phyloP scores from a whole-genome alignment of 495 filamentous ascomycete genomes.

The Aspergillus biplanus region DNA sequence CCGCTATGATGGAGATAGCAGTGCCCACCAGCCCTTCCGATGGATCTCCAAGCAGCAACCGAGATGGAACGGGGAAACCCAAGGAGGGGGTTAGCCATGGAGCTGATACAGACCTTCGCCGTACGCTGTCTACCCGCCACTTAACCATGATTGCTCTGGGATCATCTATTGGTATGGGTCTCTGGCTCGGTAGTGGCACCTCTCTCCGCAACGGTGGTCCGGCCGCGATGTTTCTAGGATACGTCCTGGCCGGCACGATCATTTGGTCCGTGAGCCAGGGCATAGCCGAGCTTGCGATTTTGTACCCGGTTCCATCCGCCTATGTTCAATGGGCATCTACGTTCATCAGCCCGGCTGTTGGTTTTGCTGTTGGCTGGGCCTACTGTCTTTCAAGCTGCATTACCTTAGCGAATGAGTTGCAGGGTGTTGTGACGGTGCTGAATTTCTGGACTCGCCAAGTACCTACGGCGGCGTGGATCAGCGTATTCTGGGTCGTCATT shows the following conservation, averaged over 20 bases:
- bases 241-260: conserved; percentile 39
- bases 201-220: conserved; percentile 32
- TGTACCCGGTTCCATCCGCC: conserved; percentile 60
- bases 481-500: conserved; percentile 48
- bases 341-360: conserved; percentile 52
- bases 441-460: conserved; percentile 56
- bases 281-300: conserved; percentile 49
- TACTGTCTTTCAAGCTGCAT: conserved; percentile 51
- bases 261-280: conserved; percentile 43
- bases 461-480: conserved; percentile 51
- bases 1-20: conserved; percentile 7
- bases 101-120: conserved; percentile 33
- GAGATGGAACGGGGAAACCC: conserved; percentile 15
- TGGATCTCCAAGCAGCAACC: conserved; percentile 13
- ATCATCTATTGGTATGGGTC: conserved; percentile 36
- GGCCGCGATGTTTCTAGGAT: conserved; percentile 53
- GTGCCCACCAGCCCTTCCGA: neutral
- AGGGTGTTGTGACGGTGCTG: conserved; percentile 60
- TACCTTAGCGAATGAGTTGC: conserved; percentile 51
- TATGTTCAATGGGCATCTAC: conserved; percentile 51
- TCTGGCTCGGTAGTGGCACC: conserved; percentile 33
- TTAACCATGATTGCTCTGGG: conserved; percentile 40
- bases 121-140: conserved; percentile 35
- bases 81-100: conserved; percentile 21
- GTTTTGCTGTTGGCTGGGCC: conserved; percentile 56